These are phyloP conservation scores for Trametopsis cervina DNA, from an alignment of 768 basidiomycete genomes.

Conservation along the genomic window DNA sequence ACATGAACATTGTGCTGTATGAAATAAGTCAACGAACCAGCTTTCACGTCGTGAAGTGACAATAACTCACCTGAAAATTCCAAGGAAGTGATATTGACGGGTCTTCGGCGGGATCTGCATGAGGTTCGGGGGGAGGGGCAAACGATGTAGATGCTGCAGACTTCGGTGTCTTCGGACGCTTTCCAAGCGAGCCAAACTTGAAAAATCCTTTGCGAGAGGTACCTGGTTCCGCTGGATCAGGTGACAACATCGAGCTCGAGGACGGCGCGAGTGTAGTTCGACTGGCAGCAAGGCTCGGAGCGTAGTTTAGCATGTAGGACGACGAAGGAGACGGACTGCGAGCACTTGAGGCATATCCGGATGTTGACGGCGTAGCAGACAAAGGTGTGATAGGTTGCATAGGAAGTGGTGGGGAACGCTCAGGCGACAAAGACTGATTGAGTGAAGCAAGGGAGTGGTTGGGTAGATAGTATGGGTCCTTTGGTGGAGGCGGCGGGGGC, in stretches of 20 bases:
- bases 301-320: slow-evolving; percentile 13
- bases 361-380: slow-evolving; percentile 20
- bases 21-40: background rate
- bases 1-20: slow-evolving; percentile 71
- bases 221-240: slow-evolving; percentile 13
- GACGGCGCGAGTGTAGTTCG: slow-evolving; percentile 15
- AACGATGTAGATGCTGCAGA: slow-evolving; percentile 15
- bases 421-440: slow-evolving; percentile 38
- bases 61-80: slow-evolving; percentile 59
- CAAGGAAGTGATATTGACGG: slow-evolving; percentile 62
- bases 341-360: slow-evolving; percentile 25
- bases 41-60: background rate
- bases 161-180: slow-evolving; percentile 26
- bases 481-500: slow-evolving; percentile 59
- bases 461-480: slow-evolving; percentile 46
- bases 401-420: slow-evolving; percentile 22
- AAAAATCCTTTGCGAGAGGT: slow-evolving; percentile 26
- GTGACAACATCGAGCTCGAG: slow-evolving; percentile 15
- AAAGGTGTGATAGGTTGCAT: slow-evolving; percentile 18
- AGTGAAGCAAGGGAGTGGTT: slow-evolving; percentile 36
- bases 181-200: slow-evolving; percentile 30
- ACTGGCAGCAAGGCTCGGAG: slow-evolving; percentile 13
- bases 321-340: slow-evolving; percentile 23
- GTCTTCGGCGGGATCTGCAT: slow-evolving; percentile 31
- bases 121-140: slow-evolving; percentile 18